Conservation (phyloP, 352 stramenopile species). For the Blastocystis sp. region DNA sequence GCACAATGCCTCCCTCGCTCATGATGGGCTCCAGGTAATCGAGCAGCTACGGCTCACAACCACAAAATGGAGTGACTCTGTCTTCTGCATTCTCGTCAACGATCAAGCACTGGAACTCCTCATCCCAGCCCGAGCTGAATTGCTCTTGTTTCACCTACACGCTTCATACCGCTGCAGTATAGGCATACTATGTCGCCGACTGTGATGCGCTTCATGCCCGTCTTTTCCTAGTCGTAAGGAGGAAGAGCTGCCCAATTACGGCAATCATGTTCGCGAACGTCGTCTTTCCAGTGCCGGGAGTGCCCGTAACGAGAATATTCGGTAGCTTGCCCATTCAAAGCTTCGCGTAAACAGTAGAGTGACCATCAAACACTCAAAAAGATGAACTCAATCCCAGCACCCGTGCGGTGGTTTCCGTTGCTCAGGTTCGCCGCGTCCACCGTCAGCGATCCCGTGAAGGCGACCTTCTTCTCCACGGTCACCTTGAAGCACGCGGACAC, state of each 20-base stretch:
- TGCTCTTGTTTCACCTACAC: slow-evolving; percentile 76
- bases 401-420: slow-evolving; percentile 7
- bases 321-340: slow-evolving; percentile 71
- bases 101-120: slow-evolving; percentile 84
- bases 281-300: slow-evolving; percentile 83
- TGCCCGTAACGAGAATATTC: slow-evolving; percentile 84
- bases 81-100: slow-evolving; percentile 78
- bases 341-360: not conserved
- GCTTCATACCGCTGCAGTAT: not conserved
- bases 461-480: slow-evolving; percentile 18
- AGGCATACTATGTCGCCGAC: slow-evolving; percentile 78
- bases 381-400: slow-evolving; percentile 32
- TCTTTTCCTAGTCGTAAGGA: slow-evolving; percentile 75
- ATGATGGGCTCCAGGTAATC: slow-evolving; percentile 84
- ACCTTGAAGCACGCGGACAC: slow-evolving; percentile 21
- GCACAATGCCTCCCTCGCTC: slow-evolving; percentile 78
- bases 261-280: slow-evolving; percentile 81
- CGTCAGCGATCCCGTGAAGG: not conserved
- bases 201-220: slow-evolving; percentile 78
- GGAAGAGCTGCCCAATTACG: not conserved
- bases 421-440: slow-evolving; percentile 26
- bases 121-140: slow-evolving; percentile 79
- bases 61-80: slow-evolving; percentile 72
- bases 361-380: not conserved
- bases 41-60: slow-evolving; percentile 72